Base-by-base conservation (phyloP, 345 rosid genomes). In the Dimocarpus longan region DNA sequence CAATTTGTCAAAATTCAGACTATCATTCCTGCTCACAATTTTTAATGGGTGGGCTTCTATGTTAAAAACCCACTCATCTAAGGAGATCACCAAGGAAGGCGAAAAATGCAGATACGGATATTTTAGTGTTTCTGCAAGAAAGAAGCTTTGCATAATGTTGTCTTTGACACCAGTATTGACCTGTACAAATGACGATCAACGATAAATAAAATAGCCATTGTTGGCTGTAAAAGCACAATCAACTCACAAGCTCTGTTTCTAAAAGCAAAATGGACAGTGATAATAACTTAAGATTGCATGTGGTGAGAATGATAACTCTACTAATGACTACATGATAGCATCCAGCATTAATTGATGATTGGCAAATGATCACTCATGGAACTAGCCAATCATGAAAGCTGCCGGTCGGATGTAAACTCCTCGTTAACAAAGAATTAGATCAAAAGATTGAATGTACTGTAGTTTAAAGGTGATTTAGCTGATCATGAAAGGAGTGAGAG, bases 21-120 rank as follows among this genome's bases (percentile, higher is more conserved):
- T 83, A 52, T 80, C 87, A 50, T 48, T 79, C 19, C 92, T 85
- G 70, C 84, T 77, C 80, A 92, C 92, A 0, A 95, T 95, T 83
- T 84, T 89, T 32, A 94, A 77, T 52, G 98, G 97, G 76, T 91
- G 99, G 70, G 98, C n/a, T 86, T 96, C 99, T 2, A 97, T 96
- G 88, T 96, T 96, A 81, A 96, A 96, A 57, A 94, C 99, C 99
- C 98, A 94, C 62, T 96, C 97, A 19, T 96, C 98, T 60, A n/a
- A 81, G 56, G 99, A 66, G 72, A 96, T 90, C 65, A 93, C 93
- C 0, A 95, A 80, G 32, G 98, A 63, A 32, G 98, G 98, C 9
- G 99, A 93, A 79, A 93, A 96, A 48, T 94, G 90, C 60, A 96
- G 99, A 75, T 96, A 94, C 0, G 93, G 86, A 82, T 96, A 94